phyloP scores from a whole-genome alignment of 2,329 filamentous ascomycete genomes.

The Scedosporium dehoogii region DNA sequence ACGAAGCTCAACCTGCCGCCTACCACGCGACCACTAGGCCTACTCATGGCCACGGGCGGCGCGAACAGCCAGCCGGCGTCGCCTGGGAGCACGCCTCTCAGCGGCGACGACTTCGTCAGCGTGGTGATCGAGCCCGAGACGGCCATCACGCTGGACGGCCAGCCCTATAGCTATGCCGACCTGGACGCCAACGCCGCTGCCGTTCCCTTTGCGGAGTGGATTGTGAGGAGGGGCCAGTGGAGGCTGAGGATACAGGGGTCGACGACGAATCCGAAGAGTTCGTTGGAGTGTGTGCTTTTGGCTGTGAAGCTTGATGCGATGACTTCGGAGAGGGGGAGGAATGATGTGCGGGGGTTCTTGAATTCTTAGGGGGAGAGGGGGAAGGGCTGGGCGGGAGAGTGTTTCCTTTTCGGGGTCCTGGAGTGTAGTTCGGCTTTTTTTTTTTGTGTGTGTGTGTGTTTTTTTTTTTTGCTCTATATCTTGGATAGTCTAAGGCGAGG shows the following conservation, averaged over 20 bases:
- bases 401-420: background rate
- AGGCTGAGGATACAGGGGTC: slow-evolving; percentile 51
- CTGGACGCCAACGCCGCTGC: slow-evolving; percentile 10
- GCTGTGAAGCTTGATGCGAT: slow-evolving; percentile 69
- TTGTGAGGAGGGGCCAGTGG: slow-evolving; percentile 62
- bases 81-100: slow-evolving; percentile 59
- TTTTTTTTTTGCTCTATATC: background rate
- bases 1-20: slow-evolving; percentile 64
- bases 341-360: slow-evolving; percentile 56
- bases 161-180: slow-evolving; percentile 26
- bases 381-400: too few species aligned
- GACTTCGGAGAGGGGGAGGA: slow-evolving; percentile 55
- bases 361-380: background rate
- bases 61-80: slow-evolving; percentile 51
- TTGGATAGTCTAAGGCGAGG: background rate
- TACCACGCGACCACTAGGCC: slow-evolving; percentile 49
- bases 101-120: slow-evolving; percentile 55
- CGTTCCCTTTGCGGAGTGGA: slow-evolving; percentile 40
- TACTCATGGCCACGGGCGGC: slow-evolving; percentile 58
- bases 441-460: too few species aligned
- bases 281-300: slow-evolving; percentile 61
- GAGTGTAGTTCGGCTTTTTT: background rate
- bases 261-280: slow-evolving; percentile 35
- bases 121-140: slow-evolving; percentile 52
- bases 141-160: slow-evolving; percentile 49